Conservation (phyloP, 2,329 filamentous ascomycete species). For the Grosmannia huntii region DNA sequence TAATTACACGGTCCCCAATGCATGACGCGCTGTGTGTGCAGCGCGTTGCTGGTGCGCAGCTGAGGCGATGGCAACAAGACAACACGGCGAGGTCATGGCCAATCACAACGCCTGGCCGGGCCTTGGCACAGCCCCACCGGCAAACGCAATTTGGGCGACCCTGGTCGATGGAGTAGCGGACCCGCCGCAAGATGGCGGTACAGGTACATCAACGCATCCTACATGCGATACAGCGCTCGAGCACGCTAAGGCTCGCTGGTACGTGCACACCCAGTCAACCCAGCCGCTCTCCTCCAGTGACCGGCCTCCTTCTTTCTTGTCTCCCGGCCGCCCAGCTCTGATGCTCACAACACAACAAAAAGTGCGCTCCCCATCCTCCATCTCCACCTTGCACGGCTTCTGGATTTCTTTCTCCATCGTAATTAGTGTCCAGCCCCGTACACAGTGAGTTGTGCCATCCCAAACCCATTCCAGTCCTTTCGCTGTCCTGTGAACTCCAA, state of each 20-base stretch:
- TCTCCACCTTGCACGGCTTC: conserved; percentile 7
- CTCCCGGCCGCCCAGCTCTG: conserved; percentile 12
- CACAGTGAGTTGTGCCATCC: conserved; percentile 1
- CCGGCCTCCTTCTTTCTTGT: conserved; percentile 5
- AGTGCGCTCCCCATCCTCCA: conserved; percentile 3
- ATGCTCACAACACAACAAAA: conserved; percentile 12
- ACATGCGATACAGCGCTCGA: background rate
- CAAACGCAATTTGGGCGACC: background rate
- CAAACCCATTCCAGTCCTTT: background rate
- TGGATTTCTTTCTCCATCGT: conserved; percentile 7
- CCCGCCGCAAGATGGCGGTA: background rate
- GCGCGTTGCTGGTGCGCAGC: background rate
- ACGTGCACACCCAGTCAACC: background rate
- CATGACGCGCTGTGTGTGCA: background rate
- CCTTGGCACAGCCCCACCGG: background rate
- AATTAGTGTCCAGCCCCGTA: background rate
- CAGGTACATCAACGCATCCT: no score
- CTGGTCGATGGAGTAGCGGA: background rate
- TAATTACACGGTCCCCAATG: no score
- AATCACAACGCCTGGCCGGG: background rate
- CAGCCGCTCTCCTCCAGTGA: background rate
- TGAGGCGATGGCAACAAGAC: background rate
- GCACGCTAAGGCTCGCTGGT: background rate
- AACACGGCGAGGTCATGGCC: background rate
- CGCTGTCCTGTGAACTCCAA: background rate